phyloP scores from a whole-genome alignment of 2,329 filamentous ascomycete genomes.

The Myriosclerotinia curreyana region DNA sequence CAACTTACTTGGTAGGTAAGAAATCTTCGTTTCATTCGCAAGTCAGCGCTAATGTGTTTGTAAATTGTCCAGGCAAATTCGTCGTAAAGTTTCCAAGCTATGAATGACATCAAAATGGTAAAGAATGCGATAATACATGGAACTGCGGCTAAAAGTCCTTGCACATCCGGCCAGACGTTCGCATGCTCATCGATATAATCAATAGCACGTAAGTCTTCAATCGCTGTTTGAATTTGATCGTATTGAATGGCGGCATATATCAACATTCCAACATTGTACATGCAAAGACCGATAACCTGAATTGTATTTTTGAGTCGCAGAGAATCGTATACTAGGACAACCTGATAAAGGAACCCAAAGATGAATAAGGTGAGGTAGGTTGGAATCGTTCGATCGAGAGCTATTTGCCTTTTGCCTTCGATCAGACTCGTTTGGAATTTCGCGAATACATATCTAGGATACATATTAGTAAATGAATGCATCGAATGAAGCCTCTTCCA shows the following conservation, averaged over 20 bases:
- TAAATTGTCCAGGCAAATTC: constrained; percentile 99
- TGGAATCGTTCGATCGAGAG: constrained; percentile 72
- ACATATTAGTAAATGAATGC: constrained; percentile 19
- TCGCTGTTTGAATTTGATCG: constrained; percentile 79
- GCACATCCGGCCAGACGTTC: constrained; percentile 65
- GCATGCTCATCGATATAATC: constrained; percentile 36
- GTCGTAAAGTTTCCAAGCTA: constrained; percentile 94
- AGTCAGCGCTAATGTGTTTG: constrained; percentile 96
- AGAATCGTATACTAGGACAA: constrained; percentile 89
- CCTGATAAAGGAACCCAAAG: constrained; percentile 91
- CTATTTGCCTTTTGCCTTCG: constrained; percentile 49
- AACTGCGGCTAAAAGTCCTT: constrained; percentile 78
- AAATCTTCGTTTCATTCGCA: constrained; percentile 95
- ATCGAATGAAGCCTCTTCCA: constrained; percentile 14
- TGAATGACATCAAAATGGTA: constrained; percentile 68
- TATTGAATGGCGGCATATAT: constrained; percentile 92
- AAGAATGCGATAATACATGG: constrained; percentile 77
- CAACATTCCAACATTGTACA: constrained; percentile 87
- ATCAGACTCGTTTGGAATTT: constrained; percentile 69
- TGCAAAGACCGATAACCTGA: constrained; percentile 90
- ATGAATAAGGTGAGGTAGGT: constrained; percentile 96
- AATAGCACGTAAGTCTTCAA: constrained; percentile 54
- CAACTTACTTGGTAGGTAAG: constrained; percentile 83
- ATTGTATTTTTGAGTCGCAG: constrained; percentile 96
- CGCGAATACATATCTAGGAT: constrained; percentile 74